phyloP scores from a whole-genome alignment of 1,284 basidiomycete genomes.

The Takashimella tepidaria region DNA sequence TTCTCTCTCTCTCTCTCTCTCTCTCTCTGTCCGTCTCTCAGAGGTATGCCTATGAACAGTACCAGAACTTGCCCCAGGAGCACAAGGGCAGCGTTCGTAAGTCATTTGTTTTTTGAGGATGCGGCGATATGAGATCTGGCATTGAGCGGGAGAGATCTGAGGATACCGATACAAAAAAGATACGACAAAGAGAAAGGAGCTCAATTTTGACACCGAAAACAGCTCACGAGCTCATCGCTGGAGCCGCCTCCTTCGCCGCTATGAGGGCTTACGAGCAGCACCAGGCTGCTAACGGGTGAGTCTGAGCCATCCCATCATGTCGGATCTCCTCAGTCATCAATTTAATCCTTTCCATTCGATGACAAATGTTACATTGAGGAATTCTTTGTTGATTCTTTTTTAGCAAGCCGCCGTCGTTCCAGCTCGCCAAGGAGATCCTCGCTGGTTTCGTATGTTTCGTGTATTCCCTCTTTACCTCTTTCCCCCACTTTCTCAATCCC shows the following conservation, averaged over 20 bases:
- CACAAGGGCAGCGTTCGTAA: slow-evolving; percentile 14
- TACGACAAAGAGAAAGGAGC: too few species aligned
- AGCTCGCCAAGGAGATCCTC: slow-evolving; percentile 30
- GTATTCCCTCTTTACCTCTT: too few species aligned
- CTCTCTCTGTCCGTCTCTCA: background rate
- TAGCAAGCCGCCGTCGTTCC: slow-evolving; percentile 19
- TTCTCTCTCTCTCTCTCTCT: background rate
- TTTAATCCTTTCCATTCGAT: too few species aligned
- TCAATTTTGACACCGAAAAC: too few species aligned
- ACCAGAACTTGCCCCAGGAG: slow-evolving; percentile 10
- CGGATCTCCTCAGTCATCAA: too few species aligned
- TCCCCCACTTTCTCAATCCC: too few species aligned
- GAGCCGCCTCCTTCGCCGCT: slow-evolving; percentile 28
- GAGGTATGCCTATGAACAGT: slow-evolving; percentile 18
- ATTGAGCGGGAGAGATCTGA: too few species aligned
- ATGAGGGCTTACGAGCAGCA: slow-evolving; percentile 32
- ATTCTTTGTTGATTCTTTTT: too few species aligned
- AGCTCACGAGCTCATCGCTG: slow-evolving; percentile 19
- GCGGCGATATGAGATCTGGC: background rate
- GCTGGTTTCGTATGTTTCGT: slow-evolving; percentile 13
- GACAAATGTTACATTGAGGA: too few species aligned
- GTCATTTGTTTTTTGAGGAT: background rate
- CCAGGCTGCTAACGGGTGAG: slow-evolving; percentile 23
- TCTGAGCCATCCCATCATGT: too few species aligned
- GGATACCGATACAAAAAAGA: too few species aligned